A percentile compares a stretch with the other conserved stretches of the same genome.
These are phyloP conservation scores for Aureobasidium sp. DNA, from an alignment of 2,329 filamentous ascomycete genomes.

Conservation along the genomic window DNA sequence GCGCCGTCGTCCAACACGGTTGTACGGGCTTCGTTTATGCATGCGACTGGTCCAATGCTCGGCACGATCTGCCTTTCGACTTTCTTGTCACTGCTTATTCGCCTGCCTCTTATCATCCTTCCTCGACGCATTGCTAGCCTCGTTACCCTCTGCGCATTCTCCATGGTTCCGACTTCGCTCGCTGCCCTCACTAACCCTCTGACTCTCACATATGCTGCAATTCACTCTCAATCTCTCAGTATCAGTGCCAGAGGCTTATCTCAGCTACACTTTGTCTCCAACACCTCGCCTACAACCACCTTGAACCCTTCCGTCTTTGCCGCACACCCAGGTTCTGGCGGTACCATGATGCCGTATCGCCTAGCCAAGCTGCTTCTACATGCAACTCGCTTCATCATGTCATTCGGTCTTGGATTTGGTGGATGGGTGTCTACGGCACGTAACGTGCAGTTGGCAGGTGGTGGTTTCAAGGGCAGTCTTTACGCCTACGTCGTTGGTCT, in stretches of 20 bases:
- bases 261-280: slow-evolving; percentile 71
- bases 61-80: slow-evolving; percentile 88
- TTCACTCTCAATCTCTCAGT: slow-evolving; percentile 77
- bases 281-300: slow-evolving; percentile 64
- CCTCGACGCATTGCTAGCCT: slow-evolving; percentile 65
- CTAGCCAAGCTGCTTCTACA: slow-evolving; percentile 87
- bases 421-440: slow-evolving; percentile 95
- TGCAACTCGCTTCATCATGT: slow-evolving; percentile 85
- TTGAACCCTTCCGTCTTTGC: slow-evolving; percentile 33
- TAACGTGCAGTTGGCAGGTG: slow-evolving; percentile 55
- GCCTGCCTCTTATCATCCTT: slow-evolving; percentile 75
- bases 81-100: slow-evolving; percentile 67
- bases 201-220: slow-evolving; percentile 84
- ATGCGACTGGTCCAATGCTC: slow-evolving; percentile 79
- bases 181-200: slow-evolving; percentile 82
- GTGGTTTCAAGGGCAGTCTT: slow-evolving; percentile 58
- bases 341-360: slow-evolving; percentile 70
- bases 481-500: slow-evolving; percentile 94
- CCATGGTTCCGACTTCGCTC: slow-evolving; percentile 76
- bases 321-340: slow-evolving; percentile 28
- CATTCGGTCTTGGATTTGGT: slow-evolving; percentile 78
- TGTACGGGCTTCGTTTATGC: slow-evolving; percentile 70
- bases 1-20: slow-evolving; percentile 70
- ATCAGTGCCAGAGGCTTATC: slow-evolving; percentile 70
- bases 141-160: slow-evolving; percentile 63